Conservation (phyloP, 2,329 filamentous ascomycete genomes). For the Colletotrichum spaethianum region DNA sequence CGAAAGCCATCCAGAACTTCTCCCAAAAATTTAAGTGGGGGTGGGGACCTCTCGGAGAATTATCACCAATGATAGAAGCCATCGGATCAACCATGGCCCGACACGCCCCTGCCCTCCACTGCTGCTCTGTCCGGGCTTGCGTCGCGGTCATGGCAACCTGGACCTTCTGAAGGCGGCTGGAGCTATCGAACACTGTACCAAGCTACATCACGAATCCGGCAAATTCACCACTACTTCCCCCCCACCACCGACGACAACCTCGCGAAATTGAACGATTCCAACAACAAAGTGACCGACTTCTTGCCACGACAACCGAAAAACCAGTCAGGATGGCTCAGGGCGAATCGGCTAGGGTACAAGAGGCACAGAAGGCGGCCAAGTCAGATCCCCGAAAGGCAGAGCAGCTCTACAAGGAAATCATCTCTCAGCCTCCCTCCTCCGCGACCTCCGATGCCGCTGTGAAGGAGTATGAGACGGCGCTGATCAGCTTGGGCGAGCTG, state of each 20-base stretch:
- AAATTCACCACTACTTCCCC: constrained; percentile 16
- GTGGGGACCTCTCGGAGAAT: constrained; percentile 35
- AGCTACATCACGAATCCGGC: constrained; percentile 41
- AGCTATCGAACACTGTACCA: constrained; percentile 35
- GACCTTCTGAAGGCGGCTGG: constrained; percentile 37
- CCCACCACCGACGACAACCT: constrained; percentile 29
- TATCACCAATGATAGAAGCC: constrained; percentile 25
- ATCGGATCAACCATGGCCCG: constrained; percentile 37
- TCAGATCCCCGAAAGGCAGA: constrained; percentile 88
- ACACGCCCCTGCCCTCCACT: constrained; percentile 16
- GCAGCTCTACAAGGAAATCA: constrained; percentile 88
- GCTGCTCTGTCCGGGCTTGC: constrained; percentile 25
- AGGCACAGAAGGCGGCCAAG: constrained; percentile 89
- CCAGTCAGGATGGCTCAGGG: constrained; percentile 65
- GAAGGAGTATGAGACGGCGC: constrained; percentile 90
- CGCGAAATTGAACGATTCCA: background rate
- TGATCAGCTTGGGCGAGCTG: constrained; percentile 91
- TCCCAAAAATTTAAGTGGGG: constrained; percentile 44
- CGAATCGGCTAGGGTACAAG: constrained; percentile 80
- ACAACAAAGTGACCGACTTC: constrained; percentile 1
- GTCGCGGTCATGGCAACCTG: constrained; percentile 41
- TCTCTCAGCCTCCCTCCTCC: constrained; percentile 86
- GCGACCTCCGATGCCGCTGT: constrained; percentile 87
- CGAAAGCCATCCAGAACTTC: constrained; percentile 32
- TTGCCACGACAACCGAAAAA: background rate